A percentile compares a stretch with the other conserved stretches of the same genome.
Evolutionary conservation across 2,329 filamentous ascomycete species (phyloP).

Genomic region (Plenodomus lindquistii): DNA sequence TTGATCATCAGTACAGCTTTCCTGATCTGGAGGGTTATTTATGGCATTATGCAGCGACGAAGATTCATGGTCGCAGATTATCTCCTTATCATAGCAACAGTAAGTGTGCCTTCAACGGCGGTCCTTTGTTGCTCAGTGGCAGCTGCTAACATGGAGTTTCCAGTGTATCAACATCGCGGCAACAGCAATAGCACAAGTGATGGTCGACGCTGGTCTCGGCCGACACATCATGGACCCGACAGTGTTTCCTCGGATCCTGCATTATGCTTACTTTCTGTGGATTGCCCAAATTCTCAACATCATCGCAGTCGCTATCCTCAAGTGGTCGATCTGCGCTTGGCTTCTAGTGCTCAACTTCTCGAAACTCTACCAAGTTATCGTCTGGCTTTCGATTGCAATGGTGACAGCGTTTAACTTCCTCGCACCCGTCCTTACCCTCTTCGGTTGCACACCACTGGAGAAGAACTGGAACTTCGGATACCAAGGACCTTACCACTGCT

Average conservation of each 20-base stretch:
- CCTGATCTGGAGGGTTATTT: conserved; percentile 28
- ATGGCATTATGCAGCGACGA: conserved; percentile 20
- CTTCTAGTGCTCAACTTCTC: conserved; percentile 35
- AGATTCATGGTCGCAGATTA: conserved; percentile 31
- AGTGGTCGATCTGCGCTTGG: conserved; percentile 37
- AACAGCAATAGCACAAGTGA: conserved; percentile 11
- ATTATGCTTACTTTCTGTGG: conserved; percentile 29
- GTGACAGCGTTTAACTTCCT: conserved; percentile 34
- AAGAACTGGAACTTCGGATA: conserved; percentile 31
- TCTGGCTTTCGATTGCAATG: conserved; percentile 34
- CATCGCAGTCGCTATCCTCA: conserved; percentile 33
- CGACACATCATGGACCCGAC: conserved; percentile 31
- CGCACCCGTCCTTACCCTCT: conserved; percentile 26
- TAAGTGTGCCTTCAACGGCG: conserved; percentile 10
- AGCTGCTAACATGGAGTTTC: neutral
- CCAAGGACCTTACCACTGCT: conserved; percentile 20
- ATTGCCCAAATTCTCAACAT: conserved; percentile 27
- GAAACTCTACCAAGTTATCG: conserved; percentile 23
- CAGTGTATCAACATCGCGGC: conserved; percentile 24
- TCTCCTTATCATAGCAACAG: conserved; percentile 30
- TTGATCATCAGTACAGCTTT: conserved; percentile 25
- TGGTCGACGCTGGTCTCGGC: conserved; percentile 23
- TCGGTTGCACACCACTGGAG: conserved; percentile 32
- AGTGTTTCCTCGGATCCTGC: conserved; percentile 14
- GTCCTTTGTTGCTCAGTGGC: conserved; percentile 8